Conservation (phyloP, 768 basidiomycete genomes). For the Termitomyces titanicus region DNA sequence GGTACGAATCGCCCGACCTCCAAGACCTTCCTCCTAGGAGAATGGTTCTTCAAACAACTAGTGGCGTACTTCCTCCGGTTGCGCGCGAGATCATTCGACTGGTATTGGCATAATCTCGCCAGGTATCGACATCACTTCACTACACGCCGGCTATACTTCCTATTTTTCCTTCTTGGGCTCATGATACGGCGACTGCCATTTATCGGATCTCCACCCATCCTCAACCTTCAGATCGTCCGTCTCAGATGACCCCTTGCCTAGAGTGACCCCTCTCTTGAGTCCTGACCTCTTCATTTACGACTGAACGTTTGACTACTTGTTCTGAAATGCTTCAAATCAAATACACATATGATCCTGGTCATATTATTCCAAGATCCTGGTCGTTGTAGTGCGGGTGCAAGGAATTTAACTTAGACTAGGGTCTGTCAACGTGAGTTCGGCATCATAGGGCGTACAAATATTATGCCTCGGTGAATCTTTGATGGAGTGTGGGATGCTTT, state of each 20-base stretch:
- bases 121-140: conserved; percentile 15
- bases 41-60: conserved; percentile 18
- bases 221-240: conserved; percentile 20
- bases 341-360: too few relatives aligned
- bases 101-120: conserved; percentile 15
- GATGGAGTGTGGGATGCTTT: too few relatives aligned
- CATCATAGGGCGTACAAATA: too few relatives aligned
- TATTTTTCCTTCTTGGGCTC: conserved; percentile 20
- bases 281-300: conserved; percentile 5
- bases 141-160: conserved; percentile 15
- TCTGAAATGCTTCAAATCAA: background rate
- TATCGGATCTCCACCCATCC: conserved; percentile 20
- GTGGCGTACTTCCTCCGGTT: conserved; percentile 7
- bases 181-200: conserved; percentile 20
- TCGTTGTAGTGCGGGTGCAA: too few relatives aligned
- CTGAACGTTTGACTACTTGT: background rate
- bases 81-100: conserved; percentile 9
- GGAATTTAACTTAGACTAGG: too few relatives aligned
- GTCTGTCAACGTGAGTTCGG: too few relatives aligned
- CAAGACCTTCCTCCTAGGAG: conserved; percentile 12
- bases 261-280: too few relatives aligned
- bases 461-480: too few relatives aligned
- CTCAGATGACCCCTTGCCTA: conserved; percentile 3
- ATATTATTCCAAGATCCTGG: too few relatives aligned
- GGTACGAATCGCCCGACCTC: conserved; percentile 13